Base-by-base conservation (phyloP, 495 filamentous ascomycete genomes). In the Hypoxylon perforatum region DNA sequence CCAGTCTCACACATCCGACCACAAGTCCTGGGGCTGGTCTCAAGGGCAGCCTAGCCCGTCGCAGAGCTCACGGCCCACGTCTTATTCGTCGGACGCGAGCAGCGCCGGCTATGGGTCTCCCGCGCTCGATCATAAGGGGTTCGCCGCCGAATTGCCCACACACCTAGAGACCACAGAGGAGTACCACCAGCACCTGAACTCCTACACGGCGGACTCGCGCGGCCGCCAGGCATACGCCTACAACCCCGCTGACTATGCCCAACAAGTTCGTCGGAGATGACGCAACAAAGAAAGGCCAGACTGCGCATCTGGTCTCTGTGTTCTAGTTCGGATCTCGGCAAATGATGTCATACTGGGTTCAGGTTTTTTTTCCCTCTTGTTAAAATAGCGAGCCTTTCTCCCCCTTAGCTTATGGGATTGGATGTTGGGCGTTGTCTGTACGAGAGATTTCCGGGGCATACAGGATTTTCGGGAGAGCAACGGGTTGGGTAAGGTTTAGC, bases 221-320 rank as follows among this genome's bases (percentile, higher is more conserved):
- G n/a, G 60, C 0, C 61, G 69, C n/a, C 73, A 59, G 11, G 71
- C 62, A 14, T 73, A 75, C 2, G 70, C 70, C 1, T 82, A 82
- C 53, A 82, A 81, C 53, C 79, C 80, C 7, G 75, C 77, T 1
- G 78, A 82, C 57, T 82, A 81, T 19, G 77, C 74, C 9, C 75
- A 75, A 53, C 75, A 75, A 53, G 41, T 64, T 4, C 51, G 63
- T 19, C 69, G 59, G 2, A 50, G 49, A 53, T 41, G 15, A 48
- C 17, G 55, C 33, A 33, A 59, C 39, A 30, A 23, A 61, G 19
- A 18, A 42, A 48, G 17, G 15, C n/a, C 50, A 44, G 45, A 61
- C 35, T 22, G 3, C 18, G 50, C 30, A 28, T 41, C 12, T 57
- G n/a, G n/a, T 15, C n/a, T 17, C 3, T 23, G 50, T n/a, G 48